Evolutionary conservation across 208 protist species (phyloP), one percentile per base, ranked within the genome.

Genomic region (Trypanosoma mega): DNA sequence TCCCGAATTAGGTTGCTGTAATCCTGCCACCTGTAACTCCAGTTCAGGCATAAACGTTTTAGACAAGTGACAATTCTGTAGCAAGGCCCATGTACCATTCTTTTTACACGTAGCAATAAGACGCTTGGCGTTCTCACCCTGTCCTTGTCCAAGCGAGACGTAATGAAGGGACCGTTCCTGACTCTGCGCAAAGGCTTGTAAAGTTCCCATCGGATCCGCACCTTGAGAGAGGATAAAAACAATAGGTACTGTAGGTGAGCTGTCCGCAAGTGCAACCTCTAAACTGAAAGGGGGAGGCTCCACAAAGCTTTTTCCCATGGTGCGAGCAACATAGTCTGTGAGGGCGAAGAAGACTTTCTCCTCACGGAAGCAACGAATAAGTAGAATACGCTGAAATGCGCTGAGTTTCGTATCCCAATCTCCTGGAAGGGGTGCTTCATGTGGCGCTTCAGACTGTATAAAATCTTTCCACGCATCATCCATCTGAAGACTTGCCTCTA

Each of bases 211-310:
- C 39, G 98, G 97, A 74, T 99, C 98, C 7, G 96, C 96, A 23
- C 98, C 98, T 46, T 96, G 87, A 11, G 97, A 99, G 7, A 99
- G 93, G 12, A 99, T 90, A 74, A 99, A 99, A 27, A 99, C 92
- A 45, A 99, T 90, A 12, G 98, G 97, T 39, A 92, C 91, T 52
- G 82, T 57, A 49, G 83, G 62, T 20, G 71, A 75, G 67, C 83
- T 97, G 76, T 98, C 96, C 30, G 61, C 63, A 44, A 97, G 84
- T 14, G 93, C 88, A 26, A 78, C 70, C 27, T 70, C 74, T 5
- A 99, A 77, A 75, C 97, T 87, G 52, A 98, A 97, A 18, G 90
- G 87, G 30, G 96, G 95, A n/a, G 95, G 78, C 52, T 98, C 90
- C 24, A 97, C 90, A 74, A 93, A 99, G 36, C 71, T 45, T n/a